Base-by-base conservation (phyloP, 108 stramenopile genomes). In the Epithemia pelagica region DNA sequence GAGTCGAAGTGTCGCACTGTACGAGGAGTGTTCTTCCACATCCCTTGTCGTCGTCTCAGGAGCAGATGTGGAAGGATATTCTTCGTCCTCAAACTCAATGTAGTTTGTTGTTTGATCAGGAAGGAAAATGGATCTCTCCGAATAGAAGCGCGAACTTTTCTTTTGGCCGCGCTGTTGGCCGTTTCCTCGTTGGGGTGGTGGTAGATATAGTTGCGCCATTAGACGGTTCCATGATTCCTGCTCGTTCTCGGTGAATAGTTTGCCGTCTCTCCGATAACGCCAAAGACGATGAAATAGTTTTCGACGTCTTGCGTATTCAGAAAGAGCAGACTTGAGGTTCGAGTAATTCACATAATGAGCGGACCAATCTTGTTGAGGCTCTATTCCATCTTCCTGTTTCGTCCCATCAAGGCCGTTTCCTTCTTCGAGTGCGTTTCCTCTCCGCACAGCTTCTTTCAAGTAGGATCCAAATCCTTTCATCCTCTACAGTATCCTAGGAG, bases 401-500 rank as follows among this genome's bases (percentile, higher is more conserved):
- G 26, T 5, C 56, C n/a, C 26, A 18, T 23, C 56, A 7, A 18
- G 5, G 25, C 22, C 25, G 56, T 46, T 46, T 46, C 15, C 37
- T 46, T 57, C n/a, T 26, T 57, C n/a, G 25, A 5, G 56, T 57
- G 7, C 21, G 56, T 21, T 57, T 57, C 56, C 3, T 5, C 56
- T 57, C 37, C 10, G 37, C 37, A 46, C 37, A 46, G n/a, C n/a
- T n/a, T n/a, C n/a, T n/a, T n/a, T n/a, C 52, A 52, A 52, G 52
- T 52, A 52, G 52, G 19, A 19, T 19, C 19, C 52, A 52, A 52
- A 52, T 10, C 52, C 19, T 52, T 52, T 52, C 52, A 52, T 52
- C n/a, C n/a, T n/a, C n/a, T n/a, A n/a, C n/a, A n/a, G n/a, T n/a
- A n/a, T n/a, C n/a, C n/a, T n/a, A n/a, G n/a, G n/a, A n/a, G n/a